These are phyloP conservation scores for Talaromyces verruculosus DNA, from an alignment of 2,329 filamentous ascomycete genomes.

Conservation along the genomic window DNA sequence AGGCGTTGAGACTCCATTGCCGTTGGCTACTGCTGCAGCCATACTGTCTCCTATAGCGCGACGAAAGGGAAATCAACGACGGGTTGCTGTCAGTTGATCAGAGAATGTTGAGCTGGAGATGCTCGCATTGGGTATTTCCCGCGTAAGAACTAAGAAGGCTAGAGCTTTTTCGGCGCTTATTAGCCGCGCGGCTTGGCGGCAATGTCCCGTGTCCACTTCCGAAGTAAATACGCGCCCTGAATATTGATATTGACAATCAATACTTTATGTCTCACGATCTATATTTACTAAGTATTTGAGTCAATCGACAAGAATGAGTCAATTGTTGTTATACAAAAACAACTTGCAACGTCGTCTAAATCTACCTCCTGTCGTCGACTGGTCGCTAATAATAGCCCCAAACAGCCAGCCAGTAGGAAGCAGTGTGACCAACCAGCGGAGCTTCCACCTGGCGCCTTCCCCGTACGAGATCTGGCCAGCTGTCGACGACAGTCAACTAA, in stretches of 20 bases:
- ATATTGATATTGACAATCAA: background rate
- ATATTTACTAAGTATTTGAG: background rate
- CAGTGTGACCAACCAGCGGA: background rate
- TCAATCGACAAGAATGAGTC: background rate
- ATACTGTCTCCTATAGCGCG: slow-evolving; percentile 29
- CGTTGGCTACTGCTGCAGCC: slow-evolving; percentile 43
- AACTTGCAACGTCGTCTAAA: background rate
- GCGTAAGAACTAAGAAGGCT: background rate
- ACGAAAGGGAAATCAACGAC: background rate
- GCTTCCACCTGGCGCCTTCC: slow-evolving; percentile 4
- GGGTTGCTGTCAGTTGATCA: slow-evolving; percentile 3
- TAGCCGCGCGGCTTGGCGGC: slow-evolving; percentile 15
- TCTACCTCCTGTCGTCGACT: background rate
- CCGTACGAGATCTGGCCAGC: slow-evolving; percentile 21
- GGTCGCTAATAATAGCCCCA: slow-evolving; percentile 3
- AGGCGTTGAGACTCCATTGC: slow-evolving; percentile 35
- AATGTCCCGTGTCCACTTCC: background rate
- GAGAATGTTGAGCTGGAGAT: background rate
- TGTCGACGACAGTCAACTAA: slow-evolving; percentile 25
- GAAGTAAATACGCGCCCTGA: background rate
- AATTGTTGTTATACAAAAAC: background rate
- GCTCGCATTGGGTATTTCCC: slow-evolving; percentile 14
- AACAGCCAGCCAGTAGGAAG: slow-evolving; percentile 1
- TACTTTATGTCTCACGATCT: background rate
- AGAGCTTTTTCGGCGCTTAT: background rate